A percentile compares a stretch with the other conserved stretches of the same genome.
Conservation (phyloP, 257 asterid genomes). For the Galeopsis tetrahit region DNA sequence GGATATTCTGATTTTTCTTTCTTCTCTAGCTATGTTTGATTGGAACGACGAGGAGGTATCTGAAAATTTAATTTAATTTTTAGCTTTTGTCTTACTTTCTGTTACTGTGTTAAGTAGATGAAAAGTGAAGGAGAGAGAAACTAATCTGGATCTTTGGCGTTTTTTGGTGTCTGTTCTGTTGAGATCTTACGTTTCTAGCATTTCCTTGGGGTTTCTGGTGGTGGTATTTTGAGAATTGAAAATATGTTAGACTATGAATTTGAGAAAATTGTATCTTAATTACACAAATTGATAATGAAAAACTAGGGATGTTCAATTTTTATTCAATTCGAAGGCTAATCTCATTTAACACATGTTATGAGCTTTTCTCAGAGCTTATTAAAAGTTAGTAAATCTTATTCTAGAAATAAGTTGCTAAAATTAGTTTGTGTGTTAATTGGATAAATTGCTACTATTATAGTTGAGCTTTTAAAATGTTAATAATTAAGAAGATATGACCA, state of each 20-base stretch:
- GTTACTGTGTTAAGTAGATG: neutral
- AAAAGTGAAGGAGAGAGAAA: neutral
- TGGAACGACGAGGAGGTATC: constrained; percentile 95
- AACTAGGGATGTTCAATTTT: neutral
- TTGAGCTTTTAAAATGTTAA: neutral
- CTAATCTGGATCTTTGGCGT: constrained; percentile 10
- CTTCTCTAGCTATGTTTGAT: constrained; percentile 80
- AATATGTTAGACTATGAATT: neutral
- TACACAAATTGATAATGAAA: neutral
- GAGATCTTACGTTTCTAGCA: constrained; percentile 15
- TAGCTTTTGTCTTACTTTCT: neutral
- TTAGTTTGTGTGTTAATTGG: neutral
- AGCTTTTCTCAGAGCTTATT: constrained; percentile 3
- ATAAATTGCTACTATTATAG: neutral
- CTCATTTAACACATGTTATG: neutral
- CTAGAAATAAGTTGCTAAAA: neutral
- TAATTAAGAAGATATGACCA: neutral
- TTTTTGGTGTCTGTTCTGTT: neutral
- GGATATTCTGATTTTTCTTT: constrained; percentile 34
- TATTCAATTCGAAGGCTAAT: neutral
- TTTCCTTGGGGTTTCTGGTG: constrained; percentile 4
- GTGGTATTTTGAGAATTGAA: constrained; percentile 12
- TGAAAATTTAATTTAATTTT: neutral
- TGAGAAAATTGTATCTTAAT: neutral
- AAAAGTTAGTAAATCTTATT: constrained; percentile 7